Conservation (phyloP, 176 grass and related monocot species). For the Phoenix roebelenii region DNA sequence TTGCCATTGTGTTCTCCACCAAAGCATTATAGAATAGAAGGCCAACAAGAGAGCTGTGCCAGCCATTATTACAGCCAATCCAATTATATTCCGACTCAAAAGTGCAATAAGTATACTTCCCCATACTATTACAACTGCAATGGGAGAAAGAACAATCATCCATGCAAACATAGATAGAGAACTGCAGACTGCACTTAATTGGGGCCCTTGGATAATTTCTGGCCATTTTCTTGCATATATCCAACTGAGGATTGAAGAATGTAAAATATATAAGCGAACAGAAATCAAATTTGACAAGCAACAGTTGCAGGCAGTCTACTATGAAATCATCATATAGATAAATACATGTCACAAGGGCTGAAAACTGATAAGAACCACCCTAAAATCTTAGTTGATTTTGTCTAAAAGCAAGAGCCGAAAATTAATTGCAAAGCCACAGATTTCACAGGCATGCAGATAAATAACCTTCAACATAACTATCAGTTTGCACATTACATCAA, state of each 20-base stretch:
- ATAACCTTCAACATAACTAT: no score
- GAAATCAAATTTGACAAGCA: slow-evolving; percentile 7
- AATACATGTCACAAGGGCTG: no score
- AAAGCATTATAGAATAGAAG: slow-evolving; percentile 99
- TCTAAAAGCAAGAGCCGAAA: no score
- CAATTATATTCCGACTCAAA: slow-evolving; percentile 85
- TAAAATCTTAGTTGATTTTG: no score
- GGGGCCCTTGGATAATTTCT: slow-evolving; percentile 61
- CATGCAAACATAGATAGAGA: slow-evolving; percentile 68
- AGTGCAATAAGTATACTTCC: slow-evolving; percentile 77
- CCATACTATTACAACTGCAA: slow-evolving; percentile 60
- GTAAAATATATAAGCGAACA: slow-evolving; percentile 15
- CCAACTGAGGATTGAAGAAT: slow-evolving; percentile 58
- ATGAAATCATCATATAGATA: no score
- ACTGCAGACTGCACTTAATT: slow-evolving; percentile 59
- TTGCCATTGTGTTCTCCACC: slow-evolving; percentile 99
- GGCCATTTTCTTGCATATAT: slow-evolving; percentile 99
- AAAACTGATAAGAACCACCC: no score
- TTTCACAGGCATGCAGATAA: no score
- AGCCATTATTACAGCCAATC: slow-evolving; percentile 95
- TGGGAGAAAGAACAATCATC: slow-evolving; percentile 75
- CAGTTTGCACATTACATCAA: no score
- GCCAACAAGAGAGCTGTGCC: slow-evolving; percentile 79
- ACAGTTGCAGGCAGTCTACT: no score
- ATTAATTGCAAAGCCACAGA: no score